These are phyloP conservation scores for Exserohilum rostratum DNA, from an alignment of 2,329 filamentous ascomycete genomes.

Conservation along the genomic window DNA sequence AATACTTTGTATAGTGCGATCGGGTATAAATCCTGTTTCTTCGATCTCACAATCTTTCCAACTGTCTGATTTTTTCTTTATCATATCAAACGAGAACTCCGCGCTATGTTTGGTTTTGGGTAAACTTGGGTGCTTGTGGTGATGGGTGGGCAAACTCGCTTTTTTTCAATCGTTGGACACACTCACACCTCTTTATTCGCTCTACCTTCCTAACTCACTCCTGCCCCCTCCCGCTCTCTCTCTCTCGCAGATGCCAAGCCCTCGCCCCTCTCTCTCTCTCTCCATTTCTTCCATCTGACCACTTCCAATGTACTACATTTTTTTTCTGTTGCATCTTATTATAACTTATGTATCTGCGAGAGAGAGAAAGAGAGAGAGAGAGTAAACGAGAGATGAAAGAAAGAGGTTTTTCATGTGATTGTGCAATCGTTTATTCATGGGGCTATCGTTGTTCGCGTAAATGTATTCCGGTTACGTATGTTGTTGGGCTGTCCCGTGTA, in stretches of 20 bases:
- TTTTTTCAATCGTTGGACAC: too few relatives aligned
- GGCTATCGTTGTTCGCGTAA: too few relatives aligned
- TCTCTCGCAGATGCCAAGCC: not conserved
- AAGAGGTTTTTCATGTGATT: not conserved
- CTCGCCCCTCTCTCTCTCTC: not conserved
- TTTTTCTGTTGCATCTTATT: constrained; percentile 2
- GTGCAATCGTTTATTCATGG: too few relatives aligned
- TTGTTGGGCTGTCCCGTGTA: too few relatives aligned
- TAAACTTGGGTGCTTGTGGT: too few relatives aligned
- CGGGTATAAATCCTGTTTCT: not conserved
- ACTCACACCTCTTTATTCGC: too few relatives aligned
- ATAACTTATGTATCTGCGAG: not conserved
- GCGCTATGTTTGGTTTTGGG: constrained; percentile 19
- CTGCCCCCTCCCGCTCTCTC: too few relatives aligned
- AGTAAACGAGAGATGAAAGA: not conserved
- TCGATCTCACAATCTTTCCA: too few relatives aligned
- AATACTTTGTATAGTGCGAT: constrained; percentile 32
- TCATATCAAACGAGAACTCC: constrained; percentile 2
- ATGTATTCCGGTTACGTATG: too few relatives aligned
- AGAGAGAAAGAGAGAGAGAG: too few relatives aligned
- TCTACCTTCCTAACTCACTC: too few relatives aligned
- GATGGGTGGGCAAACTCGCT: too few relatives aligned
- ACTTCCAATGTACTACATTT: not conserved
- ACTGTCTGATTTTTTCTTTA: not conserved
- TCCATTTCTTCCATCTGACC: constrained; percentile 12